Evolutionary conservation across 441 rosid genomes (phyloP).

Genomic region (Hura crepitans): DNA sequence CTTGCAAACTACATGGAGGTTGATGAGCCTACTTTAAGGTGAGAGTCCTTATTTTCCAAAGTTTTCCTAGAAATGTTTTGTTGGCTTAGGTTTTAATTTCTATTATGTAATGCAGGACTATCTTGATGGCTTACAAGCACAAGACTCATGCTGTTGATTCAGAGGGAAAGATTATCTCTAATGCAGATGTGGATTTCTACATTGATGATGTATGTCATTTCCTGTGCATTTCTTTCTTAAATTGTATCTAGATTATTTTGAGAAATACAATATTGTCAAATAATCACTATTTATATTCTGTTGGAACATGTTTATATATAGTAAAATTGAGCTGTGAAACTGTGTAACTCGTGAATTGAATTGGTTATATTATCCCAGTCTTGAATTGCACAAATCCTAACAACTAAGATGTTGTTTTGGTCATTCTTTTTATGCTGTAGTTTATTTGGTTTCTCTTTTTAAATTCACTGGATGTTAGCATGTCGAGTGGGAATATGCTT

Average conservation of each 20-base stretch:
- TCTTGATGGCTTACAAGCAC: constrained; percentile 86
- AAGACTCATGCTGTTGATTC: constrained; percentile 85
- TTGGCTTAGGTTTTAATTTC: not conserved
- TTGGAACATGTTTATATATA: not conserved
- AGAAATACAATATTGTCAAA: not conserved
- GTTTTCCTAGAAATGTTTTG: not conserved
- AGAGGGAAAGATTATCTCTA: constrained; percentile 67
- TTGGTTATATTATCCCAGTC: not conserved
- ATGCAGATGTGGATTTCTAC: constrained; percentile 91
- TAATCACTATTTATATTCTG: not conserved
- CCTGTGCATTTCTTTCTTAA: not conserved
- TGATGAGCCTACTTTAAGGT: constrained; percentile 88
- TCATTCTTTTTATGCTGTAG: too few relatives aligned
- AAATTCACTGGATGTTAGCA: not conserved
- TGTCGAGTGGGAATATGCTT: not conserved
- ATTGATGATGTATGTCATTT: constrained; percentile 57
- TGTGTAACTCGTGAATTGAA: not conserved
- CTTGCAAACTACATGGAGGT: constrained; percentile 91
- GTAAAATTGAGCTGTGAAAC: not conserved
- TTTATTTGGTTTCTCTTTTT: not conserved
- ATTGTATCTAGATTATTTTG: not conserved
- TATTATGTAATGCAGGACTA: constrained; percentile 46
- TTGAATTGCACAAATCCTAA: not conserved
- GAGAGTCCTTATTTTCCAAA: not conserved
- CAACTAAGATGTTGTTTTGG: not conserved